phyloP scores from a whole-genome alignment of 2,329 filamentous ascomycete species.

The Fusarium pseudocircinatum region DNA sequence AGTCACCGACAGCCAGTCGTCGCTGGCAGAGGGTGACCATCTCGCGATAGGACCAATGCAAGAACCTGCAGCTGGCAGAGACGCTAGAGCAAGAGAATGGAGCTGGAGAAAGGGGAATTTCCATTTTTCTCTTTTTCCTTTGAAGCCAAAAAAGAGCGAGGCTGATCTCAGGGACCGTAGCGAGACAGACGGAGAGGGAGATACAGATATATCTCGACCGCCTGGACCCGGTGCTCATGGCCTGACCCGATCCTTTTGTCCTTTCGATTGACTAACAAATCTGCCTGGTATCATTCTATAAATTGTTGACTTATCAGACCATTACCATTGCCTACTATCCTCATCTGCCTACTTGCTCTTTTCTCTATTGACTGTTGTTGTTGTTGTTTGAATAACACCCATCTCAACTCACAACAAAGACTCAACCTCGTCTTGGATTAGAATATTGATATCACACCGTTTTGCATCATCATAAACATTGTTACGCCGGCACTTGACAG shows the following conservation, averaged over 20 bases:
- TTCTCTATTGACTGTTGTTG: conserved; percentile 18
- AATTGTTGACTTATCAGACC: conserved; percentile 1
- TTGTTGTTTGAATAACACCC: neutral
- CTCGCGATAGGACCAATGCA: conserved; percentile 41
- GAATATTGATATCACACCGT: conserved; percentile 22
- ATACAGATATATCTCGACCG: conserved; percentile 44
- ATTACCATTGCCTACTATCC: neutral
- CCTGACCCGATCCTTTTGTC: conserved; percentile 10
- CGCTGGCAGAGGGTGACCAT: conserved; percentile 23
- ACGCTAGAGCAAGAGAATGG: conserved; percentile 9
- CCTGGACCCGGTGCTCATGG: conserved; percentile 31
- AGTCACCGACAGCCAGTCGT: conserved; percentile 44
- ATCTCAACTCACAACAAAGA: conserved; percentile 8
- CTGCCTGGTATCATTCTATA: conserved; percentile 1
- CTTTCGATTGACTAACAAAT: conserved; percentile 19
- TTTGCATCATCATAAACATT: conserved; percentile 20
- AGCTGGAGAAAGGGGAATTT: conserved; percentile 4
- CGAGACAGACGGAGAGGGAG: conserved; percentile 40
- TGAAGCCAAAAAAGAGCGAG: conserved; percentile 17
- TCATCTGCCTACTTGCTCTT: neutral
- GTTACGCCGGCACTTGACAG: neutral
- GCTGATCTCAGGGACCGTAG: conserved; percentile 20
- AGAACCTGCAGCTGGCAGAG: conserved; percentile 22
- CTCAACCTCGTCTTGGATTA: neutral
- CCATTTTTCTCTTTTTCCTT: neutral